These are phyloP conservation scores for Fusarium sp. DNA, from an alignment of 2,329 filamentous ascomycete genomes.

Conservation along the genomic window DNA sequence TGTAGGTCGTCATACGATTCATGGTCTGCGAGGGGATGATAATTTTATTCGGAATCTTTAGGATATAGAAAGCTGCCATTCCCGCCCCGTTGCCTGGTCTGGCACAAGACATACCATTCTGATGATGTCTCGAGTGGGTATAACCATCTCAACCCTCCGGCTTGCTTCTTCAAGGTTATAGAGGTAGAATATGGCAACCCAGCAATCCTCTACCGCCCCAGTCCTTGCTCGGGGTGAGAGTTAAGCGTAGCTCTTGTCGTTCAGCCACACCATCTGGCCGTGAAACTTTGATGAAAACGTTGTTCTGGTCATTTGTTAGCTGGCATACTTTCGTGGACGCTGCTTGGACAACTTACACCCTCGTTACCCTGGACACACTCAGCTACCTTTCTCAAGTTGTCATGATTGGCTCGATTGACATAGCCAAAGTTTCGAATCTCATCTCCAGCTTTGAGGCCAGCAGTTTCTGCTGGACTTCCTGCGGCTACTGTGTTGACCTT, in stretches of 20 bases:
- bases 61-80: too few relatives aligned
- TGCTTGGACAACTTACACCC: conserved; percentile 71
- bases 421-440: conserved; percentile 86
- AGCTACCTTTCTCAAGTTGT: conserved; percentile 86
- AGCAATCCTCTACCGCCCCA: conserved; percentile 94
- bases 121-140: too few relatives aligned
- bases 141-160: too few relatives aligned
- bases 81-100: too few relatives aligned
- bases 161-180: conserved; percentile 60
- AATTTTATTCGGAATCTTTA: too few relatives aligned
- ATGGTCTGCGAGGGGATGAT: too few relatives aligned
- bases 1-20: too few relatives aligned
- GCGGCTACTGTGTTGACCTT: conserved; percentile 86
- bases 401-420: conserved; percentile 86
- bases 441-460: conserved; percentile 85
- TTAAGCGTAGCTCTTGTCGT: conserved; percentile 73
- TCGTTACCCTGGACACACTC: conserved; percentile 91
- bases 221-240: conserved; percentile 79
- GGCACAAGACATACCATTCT: too few relatives aligned
- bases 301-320: conserved; percentile 64
- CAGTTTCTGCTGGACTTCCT: conserved; percentile 83
- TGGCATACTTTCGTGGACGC: background rate
- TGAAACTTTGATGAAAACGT: conserved; percentile 76
- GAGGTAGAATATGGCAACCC: conserved; percentile 88
- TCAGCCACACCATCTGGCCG: conserved; percentile 59